Percentiles rank a stretch among this genome's conserved stretches.
Conservation (phyloP, 2,329 filamentous ascomycete genomes). For the Nannizzia gypsea region DNA sequence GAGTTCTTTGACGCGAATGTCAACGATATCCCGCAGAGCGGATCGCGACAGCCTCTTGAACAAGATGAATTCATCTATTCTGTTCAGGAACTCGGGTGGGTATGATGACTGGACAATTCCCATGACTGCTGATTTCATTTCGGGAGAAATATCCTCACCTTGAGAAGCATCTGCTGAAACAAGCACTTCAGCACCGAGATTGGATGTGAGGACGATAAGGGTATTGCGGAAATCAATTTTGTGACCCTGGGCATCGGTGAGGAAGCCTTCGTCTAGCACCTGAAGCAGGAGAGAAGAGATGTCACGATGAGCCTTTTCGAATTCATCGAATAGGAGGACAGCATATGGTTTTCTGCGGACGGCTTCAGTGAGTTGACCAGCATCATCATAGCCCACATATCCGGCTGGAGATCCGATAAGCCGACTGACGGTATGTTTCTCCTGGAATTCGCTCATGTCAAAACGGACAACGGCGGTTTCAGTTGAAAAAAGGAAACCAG, state of each 20-base stretch:
- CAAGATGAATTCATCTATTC: slow-evolving; percentile 92
- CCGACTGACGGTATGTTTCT: slow-evolving; percentile 89
- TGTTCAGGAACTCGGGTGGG: slow-evolving; percentile 89
- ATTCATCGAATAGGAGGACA: slow-evolving; percentile 90
- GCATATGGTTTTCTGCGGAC: slow-evolving; percentile 92
- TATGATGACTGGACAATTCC: slow-evolving; percentile 65
- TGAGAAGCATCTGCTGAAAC: slow-evolving; percentile 59
- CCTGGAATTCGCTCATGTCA: slow-evolving; percentile 96
- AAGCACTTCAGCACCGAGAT: slow-evolving; percentile 84
- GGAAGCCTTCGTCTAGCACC: slow-evolving; percentile 88
- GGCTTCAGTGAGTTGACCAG: slow-evolving; percentile 89
- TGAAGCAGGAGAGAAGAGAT: slow-evolving; percentile 86
- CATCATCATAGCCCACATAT: slow-evolving; percentile 94
- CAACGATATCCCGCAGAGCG: slow-evolving; percentile 81
- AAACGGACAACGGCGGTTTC: slow-evolving; percentile 85
- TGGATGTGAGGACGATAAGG: slow-evolving; percentile 90
- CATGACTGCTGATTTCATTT: slow-evolving; percentile 71
- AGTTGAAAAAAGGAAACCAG: slow-evolving; percentile 83
- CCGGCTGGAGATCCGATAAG: slow-evolving; percentile 88
- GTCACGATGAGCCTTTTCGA: slow-evolving; percentile 93
- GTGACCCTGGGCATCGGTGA: slow-evolving; percentile 90
- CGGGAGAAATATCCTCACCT: slow-evolving; percentile 58
- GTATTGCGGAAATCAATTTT: slow-evolving; percentile 96
- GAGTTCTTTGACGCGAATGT: slow-evolving; percentile 77
- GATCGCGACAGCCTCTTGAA: slow-evolving; percentile 73